Evolutionary conservation across 2,329 filamentous ascomycete genomes (phyloP), one percentile per base, ranked within the genome.

Genomic region (Macroventuria anomochaeta): DNA sequence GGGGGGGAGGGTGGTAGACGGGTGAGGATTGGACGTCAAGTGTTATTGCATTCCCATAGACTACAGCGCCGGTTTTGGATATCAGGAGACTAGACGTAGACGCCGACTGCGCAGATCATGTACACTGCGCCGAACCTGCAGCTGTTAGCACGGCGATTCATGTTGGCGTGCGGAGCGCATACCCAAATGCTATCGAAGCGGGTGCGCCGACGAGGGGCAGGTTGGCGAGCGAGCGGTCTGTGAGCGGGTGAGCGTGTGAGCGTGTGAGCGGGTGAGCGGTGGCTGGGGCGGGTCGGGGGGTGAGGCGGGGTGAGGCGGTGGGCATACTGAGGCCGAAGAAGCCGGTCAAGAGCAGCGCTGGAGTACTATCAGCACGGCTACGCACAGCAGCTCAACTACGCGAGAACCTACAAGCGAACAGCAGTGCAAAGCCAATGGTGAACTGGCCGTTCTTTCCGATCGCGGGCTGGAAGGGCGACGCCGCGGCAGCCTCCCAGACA

Each of bases 71-170:
- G 59, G 59, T 53, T 55, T 55, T 61, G 58, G 46, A 57, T 47
- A 57, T 57, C 46, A 51, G 37, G 41, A n/a, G 47, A 51, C 78
- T 85, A 99, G 76, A 99, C 91, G 87, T 99, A 97, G 73, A 99
- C 95, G 75, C 95, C 95, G 74, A 95, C 95, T 56, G 93, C 95
- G 79, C 95, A 99, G 79, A 99, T 97, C 89, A 97, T 96, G 79
- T 95, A 97, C 38, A 99, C 92, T 43, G 93, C 88, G 67, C 95
- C 95, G 76, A 96, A 90, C 43, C 93, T 97, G 32, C n/a, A 38
- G 21, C 38, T 29, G 40, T 34, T 20, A 47, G 53, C 41, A 42
- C 33, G 40, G 5, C 21, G 36, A 13, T 7, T 20, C 10, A n/a
- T 4, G 23, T 15, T 3, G 13, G 7, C 2, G n/a, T 26, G n/a